Percentiles rank a stretch among this genome's conserved stretches.
phyloP scores from a whole-genome alignment of 2,329 filamentous ascomycete species.

The Uncinocarpus reesii region DNA sequence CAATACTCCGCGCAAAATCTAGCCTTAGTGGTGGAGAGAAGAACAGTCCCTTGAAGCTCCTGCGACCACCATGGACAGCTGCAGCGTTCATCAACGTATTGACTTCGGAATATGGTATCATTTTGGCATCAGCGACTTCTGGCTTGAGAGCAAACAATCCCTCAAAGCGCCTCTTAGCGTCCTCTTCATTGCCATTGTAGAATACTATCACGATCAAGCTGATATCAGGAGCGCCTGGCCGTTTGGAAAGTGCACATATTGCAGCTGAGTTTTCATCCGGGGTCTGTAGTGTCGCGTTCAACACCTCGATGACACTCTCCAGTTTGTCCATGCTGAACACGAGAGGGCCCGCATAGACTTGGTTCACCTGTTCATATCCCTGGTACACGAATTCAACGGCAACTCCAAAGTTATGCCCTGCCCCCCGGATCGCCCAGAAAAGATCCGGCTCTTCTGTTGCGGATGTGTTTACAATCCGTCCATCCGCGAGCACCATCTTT shows the following conservation, averaged over 20 bases:
- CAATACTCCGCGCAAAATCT: conserved; percentile 23
- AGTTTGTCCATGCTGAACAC: conserved; percentile 22
- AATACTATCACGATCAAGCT: conserved; percentile 22
- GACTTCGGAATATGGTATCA: conserved; percentile 31
- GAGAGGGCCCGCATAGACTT: conserved; percentile 29
- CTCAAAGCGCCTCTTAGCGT: conserved; percentile 28
- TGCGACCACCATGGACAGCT: conserved; percentile 25
- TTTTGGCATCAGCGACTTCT: conserved; percentile 24
- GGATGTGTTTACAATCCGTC: conserved; percentile 32
- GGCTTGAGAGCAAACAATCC: conserved; percentile 29
- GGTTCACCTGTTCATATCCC: conserved; percentile 26
- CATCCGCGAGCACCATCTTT: conserved; percentile 35
- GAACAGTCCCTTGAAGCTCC: conserved; percentile 31
- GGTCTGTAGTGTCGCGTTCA: conserved; percentile 20
- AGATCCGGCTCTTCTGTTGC: conserved; percentile 39
- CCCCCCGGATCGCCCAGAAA: conserved; percentile 42
- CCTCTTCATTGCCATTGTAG: conserved; percentile 28
- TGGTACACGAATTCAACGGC: conserved; percentile 37
- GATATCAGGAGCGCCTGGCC: conserved; percentile 20
- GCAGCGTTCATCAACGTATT: conserved; percentile 28
- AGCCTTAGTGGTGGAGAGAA: conserved; percentile 31
- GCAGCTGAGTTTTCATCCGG: conserved; percentile 19
- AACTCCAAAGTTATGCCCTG: conserved; percentile 39
- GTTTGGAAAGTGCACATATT: conserved; percentile 19
- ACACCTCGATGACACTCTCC: conserved; percentile 21